Conservation (phyloP, 345 rosid genomes). For the Sapria himalayana region DNA sequence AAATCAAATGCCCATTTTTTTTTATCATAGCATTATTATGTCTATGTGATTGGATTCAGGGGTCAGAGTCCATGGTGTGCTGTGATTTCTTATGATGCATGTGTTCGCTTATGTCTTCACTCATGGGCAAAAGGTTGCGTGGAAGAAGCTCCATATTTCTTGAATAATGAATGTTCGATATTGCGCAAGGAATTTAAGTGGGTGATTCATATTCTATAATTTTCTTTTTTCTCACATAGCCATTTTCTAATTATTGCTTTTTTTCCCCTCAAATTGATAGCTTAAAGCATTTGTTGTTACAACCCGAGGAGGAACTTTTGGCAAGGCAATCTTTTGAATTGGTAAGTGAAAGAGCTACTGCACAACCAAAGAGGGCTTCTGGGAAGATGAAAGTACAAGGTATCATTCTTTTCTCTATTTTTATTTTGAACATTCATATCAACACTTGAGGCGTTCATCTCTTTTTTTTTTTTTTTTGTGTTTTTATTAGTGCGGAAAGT, state of each 20-base stretch:
- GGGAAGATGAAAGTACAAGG: slow-evolving; percentile 99
- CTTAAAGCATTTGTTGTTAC: slow-evolving; percentile 57
- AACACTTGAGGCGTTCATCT: too few species aligned
- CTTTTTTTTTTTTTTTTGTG: background rate
- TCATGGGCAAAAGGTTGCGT: slow-evolving; percentile 97
- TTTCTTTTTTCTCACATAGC: background rate
- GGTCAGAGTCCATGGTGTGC: slow-evolving; percentile 95
- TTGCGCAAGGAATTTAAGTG: slow-evolving; percentile 81
- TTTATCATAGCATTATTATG: slow-evolving; percentile 4
- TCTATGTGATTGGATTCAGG: slow-evolving; percentile 16
- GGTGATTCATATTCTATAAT: slow-evolving; percentile 10
- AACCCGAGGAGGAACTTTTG: slow-evolving; percentile 83
- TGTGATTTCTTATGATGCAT: slow-evolving; percentile 88
- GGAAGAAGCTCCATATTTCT: slow-evolving; percentile 83
- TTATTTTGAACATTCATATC: too few species aligned
- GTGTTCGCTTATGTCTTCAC: slow-evolving; percentile 91
- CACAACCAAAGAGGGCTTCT: slow-evolving; percentile 55
- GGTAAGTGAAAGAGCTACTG: slow-evolving; percentile 33
- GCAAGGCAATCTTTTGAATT: slow-evolving; percentile 44
- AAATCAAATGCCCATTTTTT: slow-evolving; percentile 1
- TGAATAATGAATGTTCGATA: slow-evolving; percentile 80
- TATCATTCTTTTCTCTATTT: slow-evolving; percentile 9
- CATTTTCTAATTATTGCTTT: slow-evolving; percentile 6
- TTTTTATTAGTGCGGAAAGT: slow-evolving; percentile 63
- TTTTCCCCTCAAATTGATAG: slow-evolving; percentile 15